Evolutionary conservation across 345 rosid species (phyloP).

Genomic region (Eucalyptus pumila): DNA sequence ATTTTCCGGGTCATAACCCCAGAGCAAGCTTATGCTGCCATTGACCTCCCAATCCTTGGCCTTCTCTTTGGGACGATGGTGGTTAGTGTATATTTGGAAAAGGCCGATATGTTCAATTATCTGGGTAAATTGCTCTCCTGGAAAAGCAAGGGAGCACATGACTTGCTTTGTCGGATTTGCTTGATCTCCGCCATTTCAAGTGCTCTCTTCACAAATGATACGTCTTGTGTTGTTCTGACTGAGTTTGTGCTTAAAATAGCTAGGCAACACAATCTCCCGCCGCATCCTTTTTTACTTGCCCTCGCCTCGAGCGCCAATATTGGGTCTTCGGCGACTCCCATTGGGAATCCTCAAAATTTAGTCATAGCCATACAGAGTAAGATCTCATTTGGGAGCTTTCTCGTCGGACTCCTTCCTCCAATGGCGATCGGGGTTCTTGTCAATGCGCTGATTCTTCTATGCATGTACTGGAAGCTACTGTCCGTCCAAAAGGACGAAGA

Average conservation of each 20-base stretch:
- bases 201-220: slow-evolving; percentile 83
- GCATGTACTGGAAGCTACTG: slow-evolving; percentile 61
- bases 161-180: slow-evolving; percentile 58
- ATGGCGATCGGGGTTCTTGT: slow-evolving; percentile 50
- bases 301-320: slow-evolving; percentile 82
- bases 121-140: slow-evolving; percentile 61
- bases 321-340: slow-evolving; percentile 79
- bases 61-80: slow-evolving; percentile 93
- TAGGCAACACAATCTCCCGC: slow-evolving; percentile 70
- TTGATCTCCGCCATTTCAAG: slow-evolving; percentile 71
- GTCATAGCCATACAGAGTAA: slow-evolving; percentile 68
- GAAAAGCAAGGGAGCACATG: slow-evolving; percentile 72
- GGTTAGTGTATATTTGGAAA: slow-evolving; percentile 64
- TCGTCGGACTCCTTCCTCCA: slow-evolving; percentile 53
- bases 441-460: slow-evolving; percentile 43
- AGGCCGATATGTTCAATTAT: slow-evolving; percentile 75
- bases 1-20: slow-evolving; percentile 56
- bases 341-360: slow-evolving; percentile 87
- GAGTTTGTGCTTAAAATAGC: slow-evolving; percentile 77
- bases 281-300: slow-evolving; percentile 68
- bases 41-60: slow-evolving; percentile 80
- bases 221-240: slow-evolving; percentile 64
- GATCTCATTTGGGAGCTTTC: slow-evolving; percentile 56
- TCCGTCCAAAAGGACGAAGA: slow-evolving; percentile 47
- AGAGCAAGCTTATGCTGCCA: slow-evolving; percentile 65